Evolutionary conservation across 164 flowering plant genomes (phyloP), one percentile per base, ranked within the genome.

Genomic region (Umbellularia californica): DNA sequence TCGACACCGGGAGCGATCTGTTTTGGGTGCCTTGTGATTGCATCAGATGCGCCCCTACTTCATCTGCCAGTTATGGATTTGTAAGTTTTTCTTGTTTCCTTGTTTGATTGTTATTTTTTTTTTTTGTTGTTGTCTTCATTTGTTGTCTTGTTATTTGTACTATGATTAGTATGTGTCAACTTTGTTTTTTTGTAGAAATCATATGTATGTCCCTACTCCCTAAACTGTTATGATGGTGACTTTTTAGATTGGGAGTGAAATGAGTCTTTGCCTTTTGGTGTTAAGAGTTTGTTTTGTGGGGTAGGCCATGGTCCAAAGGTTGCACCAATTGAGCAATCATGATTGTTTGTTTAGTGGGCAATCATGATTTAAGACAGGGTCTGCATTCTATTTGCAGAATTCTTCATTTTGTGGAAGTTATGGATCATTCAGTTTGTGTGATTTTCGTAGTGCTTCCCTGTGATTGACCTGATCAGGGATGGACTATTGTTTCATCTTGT

Each of bases 1-100:
- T 95, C 5, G 99, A 92, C 76, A 95, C 97, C 0, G 99, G 97
- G 23, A 95, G 98, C 67, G 88, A 92, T 68, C 75, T 93, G 60
- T 89, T 93, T 74, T 95, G 98, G 99, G 82, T 93, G 65, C 97
- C 99, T 1, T 95, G 99, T 62, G 89, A 91, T 55, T 95, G 98
- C 74, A 73, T 35, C 50, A 79, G 77, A 20, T 92, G 97, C 73
- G 78, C 82, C 0, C 80, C 64, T 14, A 3, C 25, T 65, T 90
- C 86, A n/a, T 69, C 75, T 68, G 50, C 20, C n/a, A 55, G 20
- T 20, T 55, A 55, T 55, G 60, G 60, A 55, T 55, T 55, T 55
- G 60, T 55, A 55, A 15, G 60, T 14, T 55, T 14, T 55, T 17
- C 6, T 20, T 55, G 35, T 20, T 55, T 14, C 60, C n/a, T 55